These are phyloP conservation scores for Phytophthora citricola DNA, from an alignment of 352 stramenopile genomes.

Conservation along the genomic window DNA sequence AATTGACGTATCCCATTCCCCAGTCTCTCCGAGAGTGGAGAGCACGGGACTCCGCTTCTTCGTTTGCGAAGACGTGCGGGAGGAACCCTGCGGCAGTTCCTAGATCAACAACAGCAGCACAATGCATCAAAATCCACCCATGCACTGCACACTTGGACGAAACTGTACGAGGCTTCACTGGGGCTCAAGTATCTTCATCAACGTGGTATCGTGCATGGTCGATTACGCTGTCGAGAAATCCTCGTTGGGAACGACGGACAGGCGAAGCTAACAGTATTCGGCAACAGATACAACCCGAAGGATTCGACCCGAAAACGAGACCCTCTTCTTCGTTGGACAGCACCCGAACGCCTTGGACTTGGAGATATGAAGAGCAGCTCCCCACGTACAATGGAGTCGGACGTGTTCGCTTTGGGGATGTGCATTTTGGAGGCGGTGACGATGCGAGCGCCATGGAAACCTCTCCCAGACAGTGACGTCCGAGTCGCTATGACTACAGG, in stretches of 20 bases:
- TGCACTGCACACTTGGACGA: conserved; percentile 15
- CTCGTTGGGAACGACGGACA: conserved; percentile 23
- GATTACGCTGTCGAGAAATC: conserved; percentile 21
- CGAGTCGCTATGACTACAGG: conserved; percentile 3
- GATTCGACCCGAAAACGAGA: neutral
- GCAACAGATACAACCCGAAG: neutral
- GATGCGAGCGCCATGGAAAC: conserved; percentile 15
- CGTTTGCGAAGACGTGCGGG: conserved; percentile 14
- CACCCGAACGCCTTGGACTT: conserved; percentile 21
- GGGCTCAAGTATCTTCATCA: conserved; percentile 33
- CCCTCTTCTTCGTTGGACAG: conserved; percentile 19
- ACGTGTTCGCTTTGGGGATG: conserved; percentile 28
- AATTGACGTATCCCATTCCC: conserved; percentile 12
- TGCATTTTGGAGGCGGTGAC: conserved; percentile 27
- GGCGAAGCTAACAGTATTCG: conserved; percentile 25
- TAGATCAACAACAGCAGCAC: neutral
- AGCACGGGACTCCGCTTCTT: conserved; percentile 10
- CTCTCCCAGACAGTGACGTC: conserved; percentile 11
- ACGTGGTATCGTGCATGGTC: conserved; percentile 18
- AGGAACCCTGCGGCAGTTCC: conserved; percentile 18
- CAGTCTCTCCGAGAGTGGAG: neutral
- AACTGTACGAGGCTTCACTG: conserved; percentile 20
- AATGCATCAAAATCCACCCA: neutral
- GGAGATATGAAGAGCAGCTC: neutral
- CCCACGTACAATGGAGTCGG: conserved; percentile 11